Conservation (phyloP, 2,329 filamentous ascomycete genomes). For the Pleurostoma richardsiae region DNA sequence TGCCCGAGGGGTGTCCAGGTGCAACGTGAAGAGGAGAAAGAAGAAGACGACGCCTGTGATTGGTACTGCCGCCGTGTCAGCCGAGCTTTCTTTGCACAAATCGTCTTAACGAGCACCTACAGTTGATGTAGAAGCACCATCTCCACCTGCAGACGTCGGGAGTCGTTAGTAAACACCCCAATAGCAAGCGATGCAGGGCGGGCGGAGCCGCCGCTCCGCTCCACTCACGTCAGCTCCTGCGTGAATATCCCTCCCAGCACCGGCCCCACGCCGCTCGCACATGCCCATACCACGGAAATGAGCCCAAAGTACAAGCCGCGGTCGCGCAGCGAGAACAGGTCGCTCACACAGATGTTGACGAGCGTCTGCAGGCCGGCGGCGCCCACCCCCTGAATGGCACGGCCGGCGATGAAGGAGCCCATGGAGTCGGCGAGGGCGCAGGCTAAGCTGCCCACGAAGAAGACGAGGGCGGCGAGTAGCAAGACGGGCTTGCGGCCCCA, state of each 20-base stretch:
- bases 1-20: slow-evolving; percentile 64
- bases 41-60: slow-evolving; percentile 35
- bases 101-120: slow-evolving; percentile 3
- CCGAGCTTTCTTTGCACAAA: neutral
- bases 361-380: slow-evolving; percentile 55
- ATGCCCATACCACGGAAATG: slow-evolving; percentile 55
- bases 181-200: no score
- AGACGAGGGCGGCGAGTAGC: slow-evolving; percentile 43
- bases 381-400: slow-evolving; percentile 52
- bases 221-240: slow-evolving; percentile 37
- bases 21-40: slow-evolving; percentile 56
- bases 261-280: slow-evolving; percentile 61
- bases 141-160: slow-evolving; percentile 40
- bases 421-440: slow-evolving; percentile 46
- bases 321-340: slow-evolving; percentile 47
- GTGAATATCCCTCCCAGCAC: slow-evolving; percentile 67
- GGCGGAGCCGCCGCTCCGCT: no score
- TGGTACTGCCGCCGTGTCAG: slow-evolving; percentile 32
- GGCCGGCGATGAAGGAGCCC: slow-evolving; percentile 47
- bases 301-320: slow-evolving; percentile 48
- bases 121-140: slow-evolving; percentile 67
- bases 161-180: no score
- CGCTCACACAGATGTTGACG: slow-evolving; percentile 54
- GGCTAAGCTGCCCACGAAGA: slow-evolving; percentile 49
- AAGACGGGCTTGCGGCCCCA: slow-evolving; percentile 53